Conservation (phyloP, 495 filamentous ascomycete species). For the Penicillium atrosanguineum region DNA sequence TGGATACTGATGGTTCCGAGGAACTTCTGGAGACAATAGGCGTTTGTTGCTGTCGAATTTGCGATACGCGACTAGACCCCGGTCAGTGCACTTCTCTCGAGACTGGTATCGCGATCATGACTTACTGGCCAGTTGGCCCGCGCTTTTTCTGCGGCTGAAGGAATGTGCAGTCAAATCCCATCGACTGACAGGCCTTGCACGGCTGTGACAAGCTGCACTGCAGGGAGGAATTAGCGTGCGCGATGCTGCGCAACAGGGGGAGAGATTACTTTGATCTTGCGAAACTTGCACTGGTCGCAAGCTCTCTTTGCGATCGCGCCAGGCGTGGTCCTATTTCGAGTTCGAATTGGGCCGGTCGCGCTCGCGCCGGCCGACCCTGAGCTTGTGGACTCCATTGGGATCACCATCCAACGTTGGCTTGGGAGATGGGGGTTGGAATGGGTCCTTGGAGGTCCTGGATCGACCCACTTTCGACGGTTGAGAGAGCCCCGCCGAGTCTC, state of each 20-base stretch:
- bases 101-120: conserved; percentile 12
- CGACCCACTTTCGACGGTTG: conserved; percentile 3
- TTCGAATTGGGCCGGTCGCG: conserved; percentile 28
- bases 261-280: conserved; percentile 39
- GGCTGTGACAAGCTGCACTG: conserved; percentile 43
- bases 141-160: conserved; percentile 45
- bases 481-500: conserved; percentile 1
- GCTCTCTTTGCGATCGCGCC: conserved; percentile 34
- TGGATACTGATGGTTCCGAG: conserved; percentile 11
- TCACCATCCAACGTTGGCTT: conserved; percentile 12
- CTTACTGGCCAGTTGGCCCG: conserved; percentile 43
- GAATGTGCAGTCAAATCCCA: conserved; percentile 47
- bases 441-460: conserved; percentile 10
- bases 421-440: not conserved
- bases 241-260: conserved; percentile 4
- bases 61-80: conserved; percentile 33
- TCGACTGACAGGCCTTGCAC: conserved; percentile 36
- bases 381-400: conserved; percentile 22
- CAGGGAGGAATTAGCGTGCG: conserved; percentile 13
- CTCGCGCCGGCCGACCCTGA: conserved; percentile 15
- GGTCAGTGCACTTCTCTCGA: conserved; percentile 4
- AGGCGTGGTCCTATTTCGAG: conserved; percentile 22
- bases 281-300: conserved; percentile 45
- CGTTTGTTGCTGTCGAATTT: conserved; percentile 43
- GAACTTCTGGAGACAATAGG: conserved; percentile 16